These are phyloP conservation scores for Lepiota brunneoincarnata DNA, from an alignment of 768 basidiomycete species.

Conservation along the genomic window DNA sequence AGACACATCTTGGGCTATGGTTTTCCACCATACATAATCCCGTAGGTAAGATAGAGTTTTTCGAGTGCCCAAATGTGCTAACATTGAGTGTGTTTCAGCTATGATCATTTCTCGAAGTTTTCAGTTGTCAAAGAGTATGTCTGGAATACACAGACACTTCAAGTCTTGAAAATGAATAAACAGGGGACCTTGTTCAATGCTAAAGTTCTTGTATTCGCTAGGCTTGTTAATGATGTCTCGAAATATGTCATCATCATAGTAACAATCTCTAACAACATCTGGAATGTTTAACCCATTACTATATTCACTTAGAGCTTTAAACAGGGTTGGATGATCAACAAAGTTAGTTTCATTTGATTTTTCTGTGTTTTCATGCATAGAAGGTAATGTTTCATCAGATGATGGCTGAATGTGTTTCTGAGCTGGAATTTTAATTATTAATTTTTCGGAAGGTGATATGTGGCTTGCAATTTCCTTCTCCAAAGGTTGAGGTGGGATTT, in stretches of 20 bases:
- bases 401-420: too few species aligned
- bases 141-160: conserved; percentile 24
- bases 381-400: neutral
- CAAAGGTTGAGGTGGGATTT: too few species aligned
- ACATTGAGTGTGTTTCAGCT: conserved; percentile 34
- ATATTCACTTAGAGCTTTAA: too few species aligned
- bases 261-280: conserved; percentile 11
- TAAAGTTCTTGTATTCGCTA: conserved; percentile 18
- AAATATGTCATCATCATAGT: conserved; percentile 17
- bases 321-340: too few species aligned
- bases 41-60: conserved; percentile 30
- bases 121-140: conserved; percentile 14
- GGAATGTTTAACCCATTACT: conserved; percentile 9
- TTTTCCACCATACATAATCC: conserved; percentile 25
- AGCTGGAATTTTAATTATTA: neutral
- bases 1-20: conserved; percentile 15
- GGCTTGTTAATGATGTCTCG: conserved; percentile 17
- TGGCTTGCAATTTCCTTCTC: too few species aligned
- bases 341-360: neutral
- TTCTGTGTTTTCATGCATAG: neutral
- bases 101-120: conserved; percentile 30
- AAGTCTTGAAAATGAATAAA: conserved; percentile 13
- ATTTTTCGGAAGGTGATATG: too few species aligned
- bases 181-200: conserved; percentile 16
- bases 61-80: conserved; percentile 34